Evolutionary conservation across 2,329 filamentous ascomycete species (phyloP), one percentile per base, ranked within the genome.

Genomic region (Arthrinium puccinioides): DNA sequence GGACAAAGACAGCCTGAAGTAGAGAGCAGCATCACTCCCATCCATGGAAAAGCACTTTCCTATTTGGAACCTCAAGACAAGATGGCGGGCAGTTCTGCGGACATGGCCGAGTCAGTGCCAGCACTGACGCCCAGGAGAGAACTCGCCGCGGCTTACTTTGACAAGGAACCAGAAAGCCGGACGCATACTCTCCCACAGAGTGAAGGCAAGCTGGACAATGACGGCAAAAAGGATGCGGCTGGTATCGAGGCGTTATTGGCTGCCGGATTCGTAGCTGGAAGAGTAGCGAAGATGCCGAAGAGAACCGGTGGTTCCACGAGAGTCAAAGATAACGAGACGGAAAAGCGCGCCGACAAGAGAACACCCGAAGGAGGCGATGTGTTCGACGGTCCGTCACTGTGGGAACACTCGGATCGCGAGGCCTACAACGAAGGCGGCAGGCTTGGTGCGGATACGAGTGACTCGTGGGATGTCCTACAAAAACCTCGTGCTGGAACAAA

Each of bases 331-430:
- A 59, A 56, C 43, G 61, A 62, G 37, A 59, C 62, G 34, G 55
- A 53, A 41, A 51, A 58, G 30, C 59, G 60, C 32, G 51, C 61
- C 41, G 66, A 69, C 45, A 62, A 62, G 43, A 56, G 60, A 43
- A 50, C 56, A 24, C 39, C 56, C 10, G 51, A 51, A 33, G 59
- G 62, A 11, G 64, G 70, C 30, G 64, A 69, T 44, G 48, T 66
- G n/a, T n/a, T n/a, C n/a, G n/a, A n/a, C n/a, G n/a, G n/a, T n/a
- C n/a, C n/a, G n/a, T n/a, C n/a, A n/a, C n/a, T n/a, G n/a, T n/a
- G n/a, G n/a, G n/a, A n/a, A n/a, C n/a, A n/a, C n/a, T n/a, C n/a
- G n/a, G n/a, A n/a, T n/a, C n/a, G n/a, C n/a, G n/a, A n/a, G n/a
- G n/a, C n/a, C n/a, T n/a, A n/a, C n/a, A n/a, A n/a, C n/a, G n/a